Conservation (phyloP, 768 basidiomycete species). For the Phanerochaete carnosa region DNA sequence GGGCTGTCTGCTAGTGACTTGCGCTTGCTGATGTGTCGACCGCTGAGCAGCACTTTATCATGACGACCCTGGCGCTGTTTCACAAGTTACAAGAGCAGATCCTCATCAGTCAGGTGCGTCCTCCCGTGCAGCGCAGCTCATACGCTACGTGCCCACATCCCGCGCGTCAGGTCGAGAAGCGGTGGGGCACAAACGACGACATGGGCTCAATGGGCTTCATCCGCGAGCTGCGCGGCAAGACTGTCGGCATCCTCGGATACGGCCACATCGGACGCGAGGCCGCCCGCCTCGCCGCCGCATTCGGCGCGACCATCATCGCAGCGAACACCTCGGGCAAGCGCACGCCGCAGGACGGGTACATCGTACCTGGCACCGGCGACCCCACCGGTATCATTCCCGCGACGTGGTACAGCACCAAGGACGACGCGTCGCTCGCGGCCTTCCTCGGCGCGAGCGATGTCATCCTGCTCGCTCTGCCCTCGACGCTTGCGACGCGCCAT, state of each 20-base stretch:
- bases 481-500: conserved; percentile 4
- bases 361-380: conserved; percentile 9
- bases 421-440: neutral
- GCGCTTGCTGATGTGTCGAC: neutral
- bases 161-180: conserved; percentile 10
- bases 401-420: conserved; percentile 3
- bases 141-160: neutral
- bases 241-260: conserved; percentile 14
- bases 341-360: conserved; percentile 6
- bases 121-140: neutral
- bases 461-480: conserved; percentile 5
- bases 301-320: conserved; percentile 10
- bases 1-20: neutral
- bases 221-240: conserved; percentile 9
- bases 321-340: conserved; percentile 1
- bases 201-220: conserved; percentile 7
- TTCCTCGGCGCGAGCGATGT: conserved; percentile 8
- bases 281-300: conserved; percentile 6
- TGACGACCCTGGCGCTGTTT: conserved; percentile 10
- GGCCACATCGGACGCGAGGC: conserved; percentile 12
- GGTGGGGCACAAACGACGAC: conserved; percentile 9
- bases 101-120: conserved; percentile 8
- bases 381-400: conserved; percentile 9
- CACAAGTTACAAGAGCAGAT: conserved; percentile 13
- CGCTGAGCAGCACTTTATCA: conserved; percentile 7